Conservation (phyloP, 2,329 filamentous ascomycete genomes). For the Xylaria sp. region DNA sequence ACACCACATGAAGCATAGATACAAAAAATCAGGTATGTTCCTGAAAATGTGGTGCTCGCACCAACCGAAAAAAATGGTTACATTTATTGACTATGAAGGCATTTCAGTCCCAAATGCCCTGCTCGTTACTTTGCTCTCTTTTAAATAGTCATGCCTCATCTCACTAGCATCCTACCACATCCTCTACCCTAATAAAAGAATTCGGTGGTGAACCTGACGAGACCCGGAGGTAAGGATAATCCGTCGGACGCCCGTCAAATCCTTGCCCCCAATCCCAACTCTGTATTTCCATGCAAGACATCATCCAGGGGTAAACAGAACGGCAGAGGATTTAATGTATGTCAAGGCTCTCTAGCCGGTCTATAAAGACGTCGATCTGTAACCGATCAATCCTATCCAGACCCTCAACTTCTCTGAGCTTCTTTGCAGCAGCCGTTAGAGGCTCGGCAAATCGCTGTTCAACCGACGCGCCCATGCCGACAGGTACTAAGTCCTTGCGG, state of each 20-base stretch:
- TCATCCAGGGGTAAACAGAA: neutral
- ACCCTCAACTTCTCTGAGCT: constrained; percentile 48
- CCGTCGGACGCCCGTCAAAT: neutral
- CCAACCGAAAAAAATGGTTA: neutral
- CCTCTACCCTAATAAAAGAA: neutral
- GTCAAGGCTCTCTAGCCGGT: constrained; percentile 55
- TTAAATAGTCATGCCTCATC: constrained; percentile 4
- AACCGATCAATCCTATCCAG: constrained; percentile 51
- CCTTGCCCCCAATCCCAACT: neutral
- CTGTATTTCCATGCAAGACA: neutral
- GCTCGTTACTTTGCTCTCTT: neutral
- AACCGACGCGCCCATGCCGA: constrained; percentile 66
- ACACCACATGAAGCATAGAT: neutral
- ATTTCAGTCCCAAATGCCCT: neutral
- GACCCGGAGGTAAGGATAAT: neutral
- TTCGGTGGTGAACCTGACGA: neutral
- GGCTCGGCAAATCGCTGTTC: constrained; percentile 69
- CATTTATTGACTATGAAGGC: neutral
- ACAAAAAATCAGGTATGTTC: neutral
- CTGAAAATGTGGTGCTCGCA: neutral
- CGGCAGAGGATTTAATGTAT: constrained; percentile 17
- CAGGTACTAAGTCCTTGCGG: constrained; percentile 61
- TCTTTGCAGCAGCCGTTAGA: constrained; percentile 56
- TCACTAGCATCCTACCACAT: neutral
- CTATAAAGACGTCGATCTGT: constrained; percentile 57